Evolutionary conservation across 768 basidiomycete genomes (phyloP), one percentile per base, ranked within the genome.

Genomic region (Calocybe gangraenosa): DNA sequence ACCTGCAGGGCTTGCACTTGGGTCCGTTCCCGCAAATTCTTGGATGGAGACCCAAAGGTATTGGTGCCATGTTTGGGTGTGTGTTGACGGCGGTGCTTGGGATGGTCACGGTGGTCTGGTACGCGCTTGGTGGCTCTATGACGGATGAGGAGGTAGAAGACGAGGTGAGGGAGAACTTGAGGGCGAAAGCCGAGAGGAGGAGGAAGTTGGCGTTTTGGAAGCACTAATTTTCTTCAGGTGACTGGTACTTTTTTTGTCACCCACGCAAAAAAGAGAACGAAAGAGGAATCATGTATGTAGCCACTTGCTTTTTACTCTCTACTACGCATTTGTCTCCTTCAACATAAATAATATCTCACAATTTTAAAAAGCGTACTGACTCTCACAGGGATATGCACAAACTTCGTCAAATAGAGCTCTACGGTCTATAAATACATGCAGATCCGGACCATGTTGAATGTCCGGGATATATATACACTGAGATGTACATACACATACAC

Each of bases 101-200:
- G 0, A 87, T 96, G 83, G 50, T 70, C 7, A 75, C 80, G 1
- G 88, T 95, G 22, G 68, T 81, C 31, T 98, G 93, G 92, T 98
- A 98, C 65, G 68, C 84, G 7, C 68, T 82, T 37, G 89, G 90
- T n/a, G 80, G 78, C 3, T 67, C 67, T 46, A 69, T 89, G 48
- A 76, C 84, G 36, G 91, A 92, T 33, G 82, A 82, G 52, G 92
- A 95, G 67, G 74, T 90, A 28, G 90, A 92, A 60, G 69, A 75
- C 15, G 87, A 90, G 63, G 79, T 77, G 42, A 66, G 74, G 51
- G 64, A 66, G 51, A 66, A 72, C 44, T 65, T 83, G 8, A 82
- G 74, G 20, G 72, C 66, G 43, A 92, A 87, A 68, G 74, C 68
- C 48, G 65, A 64, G 44, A 69, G 69, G 42, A 48, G 40, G 46